These are phyloP conservation scores for Nissolia schottii DNA, from an alignment of 306 rosid genomes.

Conservation along the genomic window DNA sequence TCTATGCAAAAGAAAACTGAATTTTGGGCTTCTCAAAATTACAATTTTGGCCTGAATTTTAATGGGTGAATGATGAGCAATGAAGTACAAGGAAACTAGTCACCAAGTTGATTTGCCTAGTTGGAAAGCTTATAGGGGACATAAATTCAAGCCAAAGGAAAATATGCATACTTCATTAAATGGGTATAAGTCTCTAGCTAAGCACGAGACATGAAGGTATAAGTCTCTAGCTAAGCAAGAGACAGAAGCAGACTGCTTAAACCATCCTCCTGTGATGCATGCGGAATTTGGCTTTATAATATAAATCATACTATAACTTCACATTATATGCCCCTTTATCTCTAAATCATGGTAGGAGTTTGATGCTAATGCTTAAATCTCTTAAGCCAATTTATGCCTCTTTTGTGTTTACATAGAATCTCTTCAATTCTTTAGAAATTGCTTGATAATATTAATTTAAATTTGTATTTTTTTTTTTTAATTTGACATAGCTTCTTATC, in stretches of 20 bases:
- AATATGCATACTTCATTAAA: neutral
- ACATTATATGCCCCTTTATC: neutral
- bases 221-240: constrained; percentile 9
- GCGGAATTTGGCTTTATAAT: neutral
- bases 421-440: neutral
- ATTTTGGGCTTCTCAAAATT: neutral
- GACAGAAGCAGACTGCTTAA: neutral
- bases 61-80: neutral
- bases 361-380: neutral
- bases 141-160: neutral
- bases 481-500: neutral
- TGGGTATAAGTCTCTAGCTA: constrained; percentile 14
- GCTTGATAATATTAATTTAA: constrained; percentile 1
- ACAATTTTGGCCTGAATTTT: constrained; percentile 3
- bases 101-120: neutral
- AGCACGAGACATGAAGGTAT: neutral
- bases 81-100: neutral
- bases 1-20: constrained; percentile 5
- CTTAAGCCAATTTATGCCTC: neutral
- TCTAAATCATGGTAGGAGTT: constrained; percentile 1
- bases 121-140: neutral
- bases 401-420: neutral
- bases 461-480: neutral
- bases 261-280: neutral
- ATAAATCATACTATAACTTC: neutral